A percentile compares a stretch with the other conserved stretches of the same genome.
These are phyloP conservation scores for Macrophomina tecta DNA, from an alignment of 2,329 filamentous ascomycete species.

Conservation along the genomic window DNA sequence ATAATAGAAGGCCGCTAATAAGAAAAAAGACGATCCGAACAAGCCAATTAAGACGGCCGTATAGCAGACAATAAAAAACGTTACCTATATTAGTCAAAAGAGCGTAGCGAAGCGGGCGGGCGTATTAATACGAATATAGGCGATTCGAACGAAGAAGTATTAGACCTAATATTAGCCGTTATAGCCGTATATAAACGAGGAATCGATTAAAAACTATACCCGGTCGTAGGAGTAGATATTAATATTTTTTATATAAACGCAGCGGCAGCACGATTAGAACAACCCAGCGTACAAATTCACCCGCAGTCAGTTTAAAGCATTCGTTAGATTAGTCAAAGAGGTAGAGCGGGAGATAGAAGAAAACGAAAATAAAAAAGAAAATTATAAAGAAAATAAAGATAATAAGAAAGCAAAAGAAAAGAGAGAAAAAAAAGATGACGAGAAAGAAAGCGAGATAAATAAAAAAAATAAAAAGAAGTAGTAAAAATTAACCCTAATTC, in stretches of 20 bases:
- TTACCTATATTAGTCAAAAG: conserved; percentile 31
- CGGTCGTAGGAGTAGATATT: conserved; percentile 32
- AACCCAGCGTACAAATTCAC: background rate
- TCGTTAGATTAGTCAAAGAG: background rate
- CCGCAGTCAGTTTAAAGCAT: background rate
- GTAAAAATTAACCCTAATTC: conserved; percentile 30
- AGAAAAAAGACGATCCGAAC: background rate
- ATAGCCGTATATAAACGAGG: conserved; percentile 32
- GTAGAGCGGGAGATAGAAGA: background rate
- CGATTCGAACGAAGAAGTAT: conserved; percentile 33
- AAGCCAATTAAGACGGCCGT: conserved; percentile 30
- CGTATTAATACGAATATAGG: conserved; percentile 33
- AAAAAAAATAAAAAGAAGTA: background rate
- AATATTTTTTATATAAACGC: conserved; percentile 24
- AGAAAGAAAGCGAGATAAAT: background rate
- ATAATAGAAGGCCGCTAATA: background rate
- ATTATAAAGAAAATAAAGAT: background rate
- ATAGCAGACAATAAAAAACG: conserved; percentile 31
- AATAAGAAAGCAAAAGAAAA: background rate
- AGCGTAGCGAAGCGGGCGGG: conserved; percentile 27
- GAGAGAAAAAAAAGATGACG: background rate
- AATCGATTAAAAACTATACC: conserved; percentile 27
- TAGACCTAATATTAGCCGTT: conserved; percentile 32
- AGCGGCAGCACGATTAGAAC: conserved; percentile 22
- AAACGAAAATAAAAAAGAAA: background rate